These are phyloP conservation scores for Sporothrix inflata DNA, from an alignment of 2,329 filamentous ascomycete species.

Conservation along the genomic window DNA sequence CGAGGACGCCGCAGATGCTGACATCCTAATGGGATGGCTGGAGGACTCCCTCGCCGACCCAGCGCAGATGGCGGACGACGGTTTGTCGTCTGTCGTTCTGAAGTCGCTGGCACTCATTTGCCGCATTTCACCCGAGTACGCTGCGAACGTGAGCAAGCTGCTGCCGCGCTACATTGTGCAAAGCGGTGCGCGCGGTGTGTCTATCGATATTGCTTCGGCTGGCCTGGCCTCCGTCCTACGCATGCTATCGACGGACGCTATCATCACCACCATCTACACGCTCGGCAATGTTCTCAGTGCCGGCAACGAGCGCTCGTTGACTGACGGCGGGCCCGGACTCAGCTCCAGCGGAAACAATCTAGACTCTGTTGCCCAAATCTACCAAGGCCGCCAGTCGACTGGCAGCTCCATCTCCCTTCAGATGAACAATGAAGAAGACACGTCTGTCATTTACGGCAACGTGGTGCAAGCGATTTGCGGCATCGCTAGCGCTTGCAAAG, in stretches of 20 bases:
- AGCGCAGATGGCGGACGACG: slow-evolving; percentile 78
- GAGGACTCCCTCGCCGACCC: slow-evolving; percentile 79
- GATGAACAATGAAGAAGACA: slow-evolving; percentile 76
- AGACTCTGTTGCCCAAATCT: slow-evolving; percentile 49
- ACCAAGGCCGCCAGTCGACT: slow-evolving; percentile 60
- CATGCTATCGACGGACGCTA: slow-evolving; percentile 83
- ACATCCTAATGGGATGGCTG: slow-evolving; percentile 81
- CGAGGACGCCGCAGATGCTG: slow-evolving; percentile 77
- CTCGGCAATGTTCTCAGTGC: slow-evolving; percentile 94
- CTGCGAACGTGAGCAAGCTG: slow-evolving; percentile 75
- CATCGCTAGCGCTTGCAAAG: slow-evolving; percentile 79
- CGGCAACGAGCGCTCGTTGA: slow-evolving; percentile 57
- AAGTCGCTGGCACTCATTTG: slow-evolving; percentile 82
- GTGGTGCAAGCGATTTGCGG: slow-evolving; percentile 94
- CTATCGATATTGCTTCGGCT: slow-evolving; percentile 76
- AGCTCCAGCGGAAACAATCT: slow-evolving; percentile 34
- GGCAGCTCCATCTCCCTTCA: slow-evolving; percentile 81
- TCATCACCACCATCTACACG: slow-evolving; percentile 94
- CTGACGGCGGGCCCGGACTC: slow-evolving; percentile 53
- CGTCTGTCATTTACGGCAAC: slow-evolving; percentile 74
- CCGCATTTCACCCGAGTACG: slow-evolving; percentile 71
- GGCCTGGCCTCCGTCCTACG: slow-evolving; percentile 82
- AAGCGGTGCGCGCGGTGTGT: slow-evolving; percentile 69
- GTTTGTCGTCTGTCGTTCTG: slow-evolving; percentile 76
- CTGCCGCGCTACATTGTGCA: slow-evolving; percentile 89